These are phyloP conservation scores for Dianthus caryophyllus DNA, from an alignment of 148 eudicot species.

Conservation along the genomic window DNA sequence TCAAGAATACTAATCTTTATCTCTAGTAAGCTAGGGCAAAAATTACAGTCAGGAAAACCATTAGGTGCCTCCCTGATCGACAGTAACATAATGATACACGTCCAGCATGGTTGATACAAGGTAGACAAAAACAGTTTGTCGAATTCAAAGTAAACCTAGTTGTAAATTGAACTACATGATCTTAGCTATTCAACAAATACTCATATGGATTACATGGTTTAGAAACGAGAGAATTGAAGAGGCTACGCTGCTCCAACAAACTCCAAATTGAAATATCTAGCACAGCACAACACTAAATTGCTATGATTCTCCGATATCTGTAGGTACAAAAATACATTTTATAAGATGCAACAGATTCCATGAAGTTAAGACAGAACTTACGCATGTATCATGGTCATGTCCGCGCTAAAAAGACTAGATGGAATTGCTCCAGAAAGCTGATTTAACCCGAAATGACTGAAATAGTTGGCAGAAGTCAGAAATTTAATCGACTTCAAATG, in stretches of 20 bases:
- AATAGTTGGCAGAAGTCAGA: constrained; percentile 15
- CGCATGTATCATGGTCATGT: constrained; percentile 69
- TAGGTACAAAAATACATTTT: background rate
- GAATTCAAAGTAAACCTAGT: too few relatives aligned
- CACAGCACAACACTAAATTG: background rate
- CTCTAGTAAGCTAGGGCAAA: too few relatives aligned
- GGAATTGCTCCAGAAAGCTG: constrained; percentile 66
- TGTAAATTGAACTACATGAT: too few relatives aligned
- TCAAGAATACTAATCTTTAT: background rate
- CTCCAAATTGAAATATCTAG: background rate
- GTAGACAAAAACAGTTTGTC: too few relatives aligned
- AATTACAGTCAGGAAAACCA: too few relatives aligned
- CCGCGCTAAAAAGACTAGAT: constrained; percentile 48
- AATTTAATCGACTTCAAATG: background rate
- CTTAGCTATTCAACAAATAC: too few relatives aligned
- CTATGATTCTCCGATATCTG: background rate
- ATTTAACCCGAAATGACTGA: constrained; percentile 78
- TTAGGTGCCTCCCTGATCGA: too few relatives aligned
- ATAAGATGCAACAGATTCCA: background rate
- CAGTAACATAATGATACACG: too few relatives aligned
- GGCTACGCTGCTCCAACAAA: background rate
- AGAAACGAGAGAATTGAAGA: too few relatives aligned
- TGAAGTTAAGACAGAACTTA: constrained; percentile 36
- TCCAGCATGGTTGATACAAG: too few relatives aligned
- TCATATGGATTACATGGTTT: too few relatives aligned